These are phyloP conservation scores for Ustilago trichophora DNA, from an alignment of 1,284 basidiomycete species.

Conservation along the genomic window DNA sequence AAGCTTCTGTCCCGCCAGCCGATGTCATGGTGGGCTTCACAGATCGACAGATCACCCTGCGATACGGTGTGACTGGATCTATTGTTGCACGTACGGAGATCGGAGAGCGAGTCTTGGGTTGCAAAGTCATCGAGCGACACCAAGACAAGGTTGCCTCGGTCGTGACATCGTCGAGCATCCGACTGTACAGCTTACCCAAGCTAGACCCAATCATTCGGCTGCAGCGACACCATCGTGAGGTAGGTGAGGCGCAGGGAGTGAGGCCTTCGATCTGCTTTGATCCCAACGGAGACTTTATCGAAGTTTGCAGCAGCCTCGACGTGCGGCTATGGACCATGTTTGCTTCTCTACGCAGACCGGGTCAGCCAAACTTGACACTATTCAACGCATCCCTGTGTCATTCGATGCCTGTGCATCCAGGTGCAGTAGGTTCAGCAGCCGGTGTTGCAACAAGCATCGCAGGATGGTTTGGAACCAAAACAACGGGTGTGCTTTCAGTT, in stretches of 20 bases:
- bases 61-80: conserved; percentile 53
- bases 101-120: conserved; percentile 46
- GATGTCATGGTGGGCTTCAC: conserved; percentile 39
- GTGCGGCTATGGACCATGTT: conserved; percentile 60
- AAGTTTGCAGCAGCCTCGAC: conserved; percentile 56
- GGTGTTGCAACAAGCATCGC: conserved; percentile 55
- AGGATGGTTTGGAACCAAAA: conserved; percentile 53
- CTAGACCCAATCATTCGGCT: conserved; percentile 51
- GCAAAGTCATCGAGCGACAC: conserved; percentile 45
- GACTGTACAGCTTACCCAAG: conserved; percentile 51
- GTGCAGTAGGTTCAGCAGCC: conserved; percentile 44
- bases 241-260: conserved; percentile 34
- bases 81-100: conserved; percentile 43
- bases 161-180: conserved; percentile 49
- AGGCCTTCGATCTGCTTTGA: conserved; percentile 41
- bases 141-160: conserved; percentile 46
- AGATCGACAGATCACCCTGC: conserved; percentile 22
- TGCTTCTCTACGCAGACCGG: conserved; percentile 48
- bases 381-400: conserved; percentile 17
- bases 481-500: conserved; percentile 42
- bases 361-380: conserved; percentile 49
- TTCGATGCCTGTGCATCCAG: conserved; percentile 52
- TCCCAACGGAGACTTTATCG: conserved; percentile 56
- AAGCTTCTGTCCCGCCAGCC: conserved; percentile 18
- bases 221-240: conserved; percentile 53